These are phyloP conservation scores for Pyricularia pennisetigena DNA, from an alignment of 2,329 filamentous ascomycete genomes.

Conservation along the genomic window DNA sequence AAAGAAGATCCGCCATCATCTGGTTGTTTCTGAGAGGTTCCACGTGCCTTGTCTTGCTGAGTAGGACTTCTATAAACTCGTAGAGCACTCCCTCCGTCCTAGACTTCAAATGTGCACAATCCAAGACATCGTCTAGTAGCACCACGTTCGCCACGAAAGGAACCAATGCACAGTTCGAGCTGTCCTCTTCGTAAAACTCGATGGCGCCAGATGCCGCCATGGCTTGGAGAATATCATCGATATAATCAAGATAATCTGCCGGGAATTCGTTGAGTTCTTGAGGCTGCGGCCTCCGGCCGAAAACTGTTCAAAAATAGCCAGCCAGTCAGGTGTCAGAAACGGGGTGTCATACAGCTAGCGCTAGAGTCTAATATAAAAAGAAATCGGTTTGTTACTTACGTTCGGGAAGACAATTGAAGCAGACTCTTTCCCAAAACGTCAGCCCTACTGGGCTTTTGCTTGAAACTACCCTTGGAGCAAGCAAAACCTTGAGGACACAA, in stretches of 20 bases:
- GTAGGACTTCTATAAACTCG: background rate
- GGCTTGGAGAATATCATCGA: background rate
- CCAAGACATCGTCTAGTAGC: background rate
- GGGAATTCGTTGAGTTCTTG: background rate
- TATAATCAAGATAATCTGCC: background rate
- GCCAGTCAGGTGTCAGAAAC: background rate
- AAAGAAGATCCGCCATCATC: background rate
- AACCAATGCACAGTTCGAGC: background rate
- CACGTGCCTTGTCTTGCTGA: background rate
- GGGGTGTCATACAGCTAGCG: background rate
- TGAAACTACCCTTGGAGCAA: background rate
- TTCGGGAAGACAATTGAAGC: background rate
- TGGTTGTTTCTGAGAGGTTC: background rate
- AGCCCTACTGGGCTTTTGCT: background rate
- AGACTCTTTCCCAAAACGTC: conserved; percentile 3
- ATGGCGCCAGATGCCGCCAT: background rate
- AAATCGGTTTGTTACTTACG: no score
- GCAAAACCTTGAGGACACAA: background rate
- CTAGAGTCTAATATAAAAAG: no score
- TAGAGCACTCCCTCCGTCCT: background rate
- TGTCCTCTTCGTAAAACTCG: conserved; percentile 1
- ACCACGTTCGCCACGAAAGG: background rate
- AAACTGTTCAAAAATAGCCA: background rate
- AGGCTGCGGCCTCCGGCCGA: background rate
- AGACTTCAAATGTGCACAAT: background rate